Evolutionary conservation across 257 asterid genomes (phyloP), one percentile per base, ranked within the genome.

Genomic region (Nicotiana tabacum): DNA sequence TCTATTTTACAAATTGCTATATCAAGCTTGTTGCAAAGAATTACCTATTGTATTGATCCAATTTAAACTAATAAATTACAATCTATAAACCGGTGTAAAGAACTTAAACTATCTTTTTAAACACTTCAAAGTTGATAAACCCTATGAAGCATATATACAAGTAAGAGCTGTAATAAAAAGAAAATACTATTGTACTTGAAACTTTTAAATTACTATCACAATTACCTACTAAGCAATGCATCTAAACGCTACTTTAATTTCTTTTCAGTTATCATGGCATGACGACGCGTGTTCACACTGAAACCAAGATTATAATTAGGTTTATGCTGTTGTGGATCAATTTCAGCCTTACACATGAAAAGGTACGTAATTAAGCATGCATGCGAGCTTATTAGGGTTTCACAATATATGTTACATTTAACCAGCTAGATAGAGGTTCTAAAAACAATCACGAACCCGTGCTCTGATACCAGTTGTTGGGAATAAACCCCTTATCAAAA

Each of bases 271-370:
- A 24, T 33, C 62, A 48, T 48, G 61, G 78, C 9, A 72, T 72
- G 7, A 74, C 51, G 79, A 74, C 43, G 15, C 62, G 61, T 72
- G 78, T 72, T 72, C 48, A 46, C 78, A 46, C 78, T 46, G 10
- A 46, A 72, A 46, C 37, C 78, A 24, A 72, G 61, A 72, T 24
- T 46, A 43, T 12, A 24, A 9, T 24, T 7, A 21, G 64, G 9
- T 3, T 46, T 24, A 27, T 27, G 79, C 24, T 72, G 21, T 72
- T 72, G 61, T 72, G 79, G 61, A 46, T 46, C 1, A 24, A 46
- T 72, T 43, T 72, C 15, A 24, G 15, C 79, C 79, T 74, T 74
- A 46, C 79, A 74, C 37, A 46, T 48, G 39, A 72, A 72, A 72
- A 24, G 46, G 46, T 39, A 39, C 46, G 61, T 74, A 48, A 72